Evolutionary conservation across 2,329 filamentous ascomycete species (phyloP).

Genomic region (Chaetomiaceae sp.): DNA sequence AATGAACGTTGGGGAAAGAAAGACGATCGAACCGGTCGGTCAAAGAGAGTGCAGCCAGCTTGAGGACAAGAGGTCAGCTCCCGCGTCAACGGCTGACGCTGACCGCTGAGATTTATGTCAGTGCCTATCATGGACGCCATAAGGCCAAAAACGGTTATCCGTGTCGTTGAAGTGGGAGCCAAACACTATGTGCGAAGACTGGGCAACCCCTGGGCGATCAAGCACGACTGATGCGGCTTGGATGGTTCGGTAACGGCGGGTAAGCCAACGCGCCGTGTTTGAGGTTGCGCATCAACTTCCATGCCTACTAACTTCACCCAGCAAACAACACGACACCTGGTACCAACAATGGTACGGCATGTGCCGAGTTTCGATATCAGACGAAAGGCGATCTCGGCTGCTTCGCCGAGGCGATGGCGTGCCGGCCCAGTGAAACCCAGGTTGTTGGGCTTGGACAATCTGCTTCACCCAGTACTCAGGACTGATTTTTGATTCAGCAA

Average conservation of each 20-base stretch:
- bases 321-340: too few species aligned
- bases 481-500: conserved; percentile 9
- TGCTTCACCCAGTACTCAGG: too few species aligned
- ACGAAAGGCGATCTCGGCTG: neutral
- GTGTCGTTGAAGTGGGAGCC: too few species aligned
- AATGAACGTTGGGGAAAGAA: conserved; percentile 8
- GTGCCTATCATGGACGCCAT: neutral
- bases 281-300: conserved; percentile 5
- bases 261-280: neutral
- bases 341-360: too few species aligned
- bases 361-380: too few species aligned
- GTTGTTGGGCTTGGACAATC: conserved; percentile 5
- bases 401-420: neutral
- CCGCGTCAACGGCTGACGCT: neutral
- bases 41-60: conserved; percentile 7
- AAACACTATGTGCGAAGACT: too few species aligned
- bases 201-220: conserved; percentile 15
- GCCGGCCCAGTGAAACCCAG: conserved; percentile 6
- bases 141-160: too few species aligned
- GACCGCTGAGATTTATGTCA: neutral
- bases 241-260: neutral
- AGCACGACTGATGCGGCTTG: conserved; percentile 13
- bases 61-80: neutral
- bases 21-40: conserved; percentile 21
- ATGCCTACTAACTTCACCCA: too few species aligned